phyloP scores from a whole-genome alignment of 192 early-diverging fungal genomes.

The Obelidium mucronatum region DNA sequence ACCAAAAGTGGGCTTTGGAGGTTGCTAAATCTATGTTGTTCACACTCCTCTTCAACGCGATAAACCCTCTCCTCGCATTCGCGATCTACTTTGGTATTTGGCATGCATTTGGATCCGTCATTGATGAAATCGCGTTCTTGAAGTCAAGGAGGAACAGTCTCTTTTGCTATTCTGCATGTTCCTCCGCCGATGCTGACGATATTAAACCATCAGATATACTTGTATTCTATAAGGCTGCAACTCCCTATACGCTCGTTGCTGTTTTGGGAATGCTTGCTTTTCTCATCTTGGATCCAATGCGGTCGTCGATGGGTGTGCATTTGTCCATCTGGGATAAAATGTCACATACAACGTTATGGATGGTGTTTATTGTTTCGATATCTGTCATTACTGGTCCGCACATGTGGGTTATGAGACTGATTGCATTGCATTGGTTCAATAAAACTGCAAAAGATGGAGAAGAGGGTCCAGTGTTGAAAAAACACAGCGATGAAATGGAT shows the following conservation, averaged over 20 bases:
- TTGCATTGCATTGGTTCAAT: neutral
- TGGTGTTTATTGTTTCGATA: constrained; percentile 32
- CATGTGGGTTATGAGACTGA: constrained; percentile 43
- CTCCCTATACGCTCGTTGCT: constrained; percentile 30
- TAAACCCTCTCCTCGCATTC: constrained; percentile 36
- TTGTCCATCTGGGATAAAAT: constrained; percentile 1
- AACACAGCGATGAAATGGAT: constrained; percentile 16
- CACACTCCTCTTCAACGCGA: constrained; percentile 14
- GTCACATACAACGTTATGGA: constrained; percentile 27
- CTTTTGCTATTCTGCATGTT: neutral
- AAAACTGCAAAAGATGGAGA: neutral
- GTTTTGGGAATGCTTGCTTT: constrained; percentile 19
- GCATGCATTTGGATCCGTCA: constrained; percentile 32
- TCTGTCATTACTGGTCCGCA: constrained; percentile 42
- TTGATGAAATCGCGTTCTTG: constrained; percentile 34
- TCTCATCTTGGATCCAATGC: constrained; percentile 8
- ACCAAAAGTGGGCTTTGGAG: neutral
- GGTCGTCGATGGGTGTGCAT: neutral
- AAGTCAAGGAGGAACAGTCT: constrained; percentile 9
- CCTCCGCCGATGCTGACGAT: neutral
- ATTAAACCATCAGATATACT: neutral
- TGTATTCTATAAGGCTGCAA: constrained; percentile 14
- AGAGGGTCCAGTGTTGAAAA: neutral
- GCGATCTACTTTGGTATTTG: constrained; percentile 36
- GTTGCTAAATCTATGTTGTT: constrained; percentile 19